Conservation (phyloP, 2,329 filamentous ascomycete genomes). For the Cordyceps cateniannulata region DNA sequence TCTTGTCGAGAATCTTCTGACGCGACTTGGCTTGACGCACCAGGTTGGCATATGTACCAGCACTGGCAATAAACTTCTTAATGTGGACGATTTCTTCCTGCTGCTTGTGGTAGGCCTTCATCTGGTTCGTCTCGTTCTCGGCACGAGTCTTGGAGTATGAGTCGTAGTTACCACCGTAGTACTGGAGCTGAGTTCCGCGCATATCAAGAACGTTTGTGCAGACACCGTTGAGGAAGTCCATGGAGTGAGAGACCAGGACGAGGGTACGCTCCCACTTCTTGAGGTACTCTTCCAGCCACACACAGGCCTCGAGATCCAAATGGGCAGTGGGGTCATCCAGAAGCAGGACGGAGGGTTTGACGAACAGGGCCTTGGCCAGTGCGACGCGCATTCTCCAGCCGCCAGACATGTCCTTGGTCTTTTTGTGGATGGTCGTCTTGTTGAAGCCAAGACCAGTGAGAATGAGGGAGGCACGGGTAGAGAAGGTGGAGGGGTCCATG, state of each 20-base stretch:
- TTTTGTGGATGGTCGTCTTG: slow-evolving; percentile 96
- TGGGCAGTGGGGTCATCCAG: slow-evolving; percentile 98
- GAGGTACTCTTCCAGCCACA: slow-evolving; percentile 99
- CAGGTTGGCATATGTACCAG: slow-evolving; percentile 99
- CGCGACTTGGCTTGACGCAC: slow-evolving; percentile 98
- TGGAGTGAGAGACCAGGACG: slow-evolving; percentile 92
- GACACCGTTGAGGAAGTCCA: slow-evolving; percentile 99
- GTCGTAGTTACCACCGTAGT: slow-evolving; percentile 99
- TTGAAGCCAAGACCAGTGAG: slow-evolving; percentile 99
- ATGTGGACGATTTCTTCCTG: slow-evolving; percentile 99
- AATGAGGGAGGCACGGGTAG: slow-evolving; percentile 92
- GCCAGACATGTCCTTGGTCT: slow-evolving; percentile 99
- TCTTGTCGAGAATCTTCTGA: slow-evolving; percentile 99
- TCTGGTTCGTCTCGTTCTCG: slow-evolving; percentile 96
- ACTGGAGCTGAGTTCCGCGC: slow-evolving; percentile 79
- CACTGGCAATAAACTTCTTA: slow-evolving; percentile 99
- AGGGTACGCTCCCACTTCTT: slow-evolving; percentile 99
- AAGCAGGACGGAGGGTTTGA: slow-evolving; percentile 90
- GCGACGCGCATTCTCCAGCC: slow-evolving; percentile 99
- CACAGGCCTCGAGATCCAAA: slow-evolving; percentile 97
- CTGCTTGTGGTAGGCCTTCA: slow-evolving; percentile 98
- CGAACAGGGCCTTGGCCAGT: slow-evolving; percentile 93
- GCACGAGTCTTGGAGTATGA: slow-evolving; percentile 89
- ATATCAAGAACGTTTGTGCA: slow-evolving; percentile 99
- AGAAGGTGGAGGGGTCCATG: slow-evolving; percentile 97